Evolutionary conservation across 2,329 filamentous ascomycete species (phyloP), one percentile per base, ranked within the genome.

Genomic region (Myriosclerotinia curreyana): DNA sequence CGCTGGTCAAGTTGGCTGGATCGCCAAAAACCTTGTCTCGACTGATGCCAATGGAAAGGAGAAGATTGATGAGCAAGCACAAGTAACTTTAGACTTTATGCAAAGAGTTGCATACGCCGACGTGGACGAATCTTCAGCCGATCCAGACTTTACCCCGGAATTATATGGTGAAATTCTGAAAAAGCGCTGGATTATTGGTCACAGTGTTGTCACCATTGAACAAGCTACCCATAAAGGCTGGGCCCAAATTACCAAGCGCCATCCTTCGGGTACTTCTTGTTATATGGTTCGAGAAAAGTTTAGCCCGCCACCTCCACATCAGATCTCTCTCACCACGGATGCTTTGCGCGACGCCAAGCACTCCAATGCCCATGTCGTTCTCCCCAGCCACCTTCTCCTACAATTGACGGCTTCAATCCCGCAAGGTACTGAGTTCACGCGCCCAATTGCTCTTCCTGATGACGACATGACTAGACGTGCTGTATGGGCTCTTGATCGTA

Each of bases 21-120:
- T 99, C 68, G 89, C 90, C 14, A 92, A 89, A 72, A 92, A 92
- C 68, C 82, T 99, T 15, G 80, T 85, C 12, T 93, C 94, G 70
- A 88, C 84, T 11, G 91, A 96, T 72, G 83, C 84, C 31, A 84
- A 88, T 65, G 91, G 92, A 20, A 86, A 84, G 49, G 86, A 91
- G 63, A 85, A 83, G 55, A 84, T 93, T 42, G 94, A 98, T 74
- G 94, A 99, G 75, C 94, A 97, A 76, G 94, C 92, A 6, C 84
- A 96, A 69, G 92, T 96, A 42, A 95, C 95, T 11, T 86, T 98
- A 62, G 95, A 99, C 75, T 92, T 98, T 76, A 93, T 97, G 89
- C 92, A 95, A 74, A 84, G 92, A 71, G 89, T 92, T 22, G 87
- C 92, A 1, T 96, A 89, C 74, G 91, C 92, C 0, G 91, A 96